Evolutionary conservation across 768 basidiomycete species (phyloP).

Genomic region (Suillus subaureus): DNA sequence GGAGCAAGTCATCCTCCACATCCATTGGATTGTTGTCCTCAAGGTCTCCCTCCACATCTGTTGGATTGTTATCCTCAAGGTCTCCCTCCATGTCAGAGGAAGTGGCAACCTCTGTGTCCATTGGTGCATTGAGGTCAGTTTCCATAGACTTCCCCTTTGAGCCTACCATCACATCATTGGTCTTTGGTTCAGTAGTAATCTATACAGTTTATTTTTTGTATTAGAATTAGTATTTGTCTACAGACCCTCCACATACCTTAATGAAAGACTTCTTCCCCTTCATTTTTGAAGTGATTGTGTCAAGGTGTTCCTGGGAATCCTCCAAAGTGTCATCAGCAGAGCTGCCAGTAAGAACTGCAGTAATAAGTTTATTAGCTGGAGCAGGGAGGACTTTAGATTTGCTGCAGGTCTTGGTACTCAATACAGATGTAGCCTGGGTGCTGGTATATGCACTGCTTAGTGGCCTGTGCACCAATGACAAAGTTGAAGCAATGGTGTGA

Average conservation of each 20-base stretch:
- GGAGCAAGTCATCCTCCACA: too few species aligned
- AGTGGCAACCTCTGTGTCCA: background rate
- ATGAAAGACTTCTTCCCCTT: background rate
- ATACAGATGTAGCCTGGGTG: background rate
- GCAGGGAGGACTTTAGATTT: background rate
- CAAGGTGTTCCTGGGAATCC: background rate
- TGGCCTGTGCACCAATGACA: background rate
- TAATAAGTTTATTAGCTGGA: background rate
- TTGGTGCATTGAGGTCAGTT: too few species aligned
- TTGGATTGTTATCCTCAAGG: background rate
- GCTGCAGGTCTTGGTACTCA: background rate
- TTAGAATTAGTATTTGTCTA: background rate
- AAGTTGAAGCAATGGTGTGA: background rate
- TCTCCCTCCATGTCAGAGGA: background rate
- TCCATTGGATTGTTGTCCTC: background rate
- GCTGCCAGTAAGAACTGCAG: background rate
- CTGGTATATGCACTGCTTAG: too few species aligned
- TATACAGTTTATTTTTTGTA: background rate
- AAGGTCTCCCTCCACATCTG: background rate
- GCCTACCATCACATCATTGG: background rate
- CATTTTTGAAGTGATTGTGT: background rate
- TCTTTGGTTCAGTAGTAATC: background rate
- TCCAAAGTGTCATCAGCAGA: background rate
- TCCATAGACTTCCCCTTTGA: too few species aligned
- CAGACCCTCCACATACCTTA: background rate